Base-by-base conservation (phyloP, 1,284 basidiomycete species). In the Veloboletus limbatus region DNA sequence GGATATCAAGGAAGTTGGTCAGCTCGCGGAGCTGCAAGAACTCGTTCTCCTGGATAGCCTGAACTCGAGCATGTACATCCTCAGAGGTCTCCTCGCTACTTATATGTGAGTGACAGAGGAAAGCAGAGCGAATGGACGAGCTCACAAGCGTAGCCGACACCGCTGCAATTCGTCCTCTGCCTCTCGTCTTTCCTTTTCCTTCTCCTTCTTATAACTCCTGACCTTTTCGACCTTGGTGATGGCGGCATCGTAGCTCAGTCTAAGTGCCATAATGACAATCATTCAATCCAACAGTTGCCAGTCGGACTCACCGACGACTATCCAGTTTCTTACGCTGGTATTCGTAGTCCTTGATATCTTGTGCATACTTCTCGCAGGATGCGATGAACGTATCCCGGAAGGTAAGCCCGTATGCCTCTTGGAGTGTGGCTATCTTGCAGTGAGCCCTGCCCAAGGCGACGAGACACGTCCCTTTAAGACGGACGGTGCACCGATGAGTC, bases 41-140 rank as follows among this genome's bases (percentile, higher is more conserved):
- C 60, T 93, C 90, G 44, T 83, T 81, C 54, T 89, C 82, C 61
- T 91, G 87, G 38, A 95, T 85, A 0, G 72, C 74, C 43, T 79
- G 75, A 77, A 93, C 88, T 24, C 86, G 78, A 2, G 76, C 75
- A 18, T 80, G 82, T 1, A 92, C 77, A 50, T 93, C 89, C 60
- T 92, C 87, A 17, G 80, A 76, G 0, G 85, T 82, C 64, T 95
- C 89, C 46, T 93, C 88, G 55, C 90, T 92, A 53, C 6, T 31
- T 37, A 33, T 11, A 13, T 9, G 26, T 55, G 22, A 59, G 36
- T 25, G 39, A 25, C 17, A 30, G 16, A 17, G 21, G 7, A 33
- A 35, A 26, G 11, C 10, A 31, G 7, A 6, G 14, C 2, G 27
- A 24, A 27, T 11, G 18, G 13, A 11, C 18, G 2, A 9, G 74